These are phyloP conservation scores for Heliamphora pulchella DNA, from an alignment of 179 eudicot genomes.

Conservation along the genomic window DNA sequence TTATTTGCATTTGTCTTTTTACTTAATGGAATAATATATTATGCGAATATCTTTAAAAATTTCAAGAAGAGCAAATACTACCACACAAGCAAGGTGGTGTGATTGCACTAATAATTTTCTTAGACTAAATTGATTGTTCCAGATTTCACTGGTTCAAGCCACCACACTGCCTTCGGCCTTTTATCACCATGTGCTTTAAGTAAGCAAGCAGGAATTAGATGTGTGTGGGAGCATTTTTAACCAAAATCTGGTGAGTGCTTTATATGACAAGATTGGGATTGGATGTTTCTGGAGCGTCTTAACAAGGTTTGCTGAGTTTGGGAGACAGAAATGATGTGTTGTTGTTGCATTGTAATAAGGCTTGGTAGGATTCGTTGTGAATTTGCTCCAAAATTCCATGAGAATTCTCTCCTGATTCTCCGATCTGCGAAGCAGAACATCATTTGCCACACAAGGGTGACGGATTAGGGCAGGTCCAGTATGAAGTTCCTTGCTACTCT, in stretches of 20 bases:
- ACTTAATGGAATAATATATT: too few relatives aligned
- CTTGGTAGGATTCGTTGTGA: too few relatives aligned
- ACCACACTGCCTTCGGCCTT: not conserved
- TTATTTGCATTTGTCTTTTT: constrained; percentile 6
- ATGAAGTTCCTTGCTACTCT: not conserved
- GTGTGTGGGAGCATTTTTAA: not conserved
- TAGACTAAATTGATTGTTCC: not conserved
- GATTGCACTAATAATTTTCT: not conserved
- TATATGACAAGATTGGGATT: too few relatives aligned
- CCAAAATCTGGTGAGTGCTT: not conserved
- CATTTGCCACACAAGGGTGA: too few relatives aligned
- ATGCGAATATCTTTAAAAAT: not conserved
- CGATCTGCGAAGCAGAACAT: too few relatives aligned
- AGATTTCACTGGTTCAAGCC: not conserved
- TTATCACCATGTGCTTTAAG: not conserved
- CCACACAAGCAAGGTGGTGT: not conserved
- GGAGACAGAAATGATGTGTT: too few relatives aligned
- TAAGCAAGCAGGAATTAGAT: not conserved
- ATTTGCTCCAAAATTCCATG: too few relatives aligned
- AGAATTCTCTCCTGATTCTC: too few relatives aligned
- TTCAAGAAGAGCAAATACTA: not conserved
- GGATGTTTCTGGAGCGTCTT: too few relatives aligned
- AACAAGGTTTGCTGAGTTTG: too few relatives aligned
- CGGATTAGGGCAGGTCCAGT: not conserved
- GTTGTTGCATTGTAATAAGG: too few relatives aligned